These are phyloP conservation scores for Populus hybrid DNA, from an alignment of 441 rosid genomes.

Conservation along the genomic window DNA sequence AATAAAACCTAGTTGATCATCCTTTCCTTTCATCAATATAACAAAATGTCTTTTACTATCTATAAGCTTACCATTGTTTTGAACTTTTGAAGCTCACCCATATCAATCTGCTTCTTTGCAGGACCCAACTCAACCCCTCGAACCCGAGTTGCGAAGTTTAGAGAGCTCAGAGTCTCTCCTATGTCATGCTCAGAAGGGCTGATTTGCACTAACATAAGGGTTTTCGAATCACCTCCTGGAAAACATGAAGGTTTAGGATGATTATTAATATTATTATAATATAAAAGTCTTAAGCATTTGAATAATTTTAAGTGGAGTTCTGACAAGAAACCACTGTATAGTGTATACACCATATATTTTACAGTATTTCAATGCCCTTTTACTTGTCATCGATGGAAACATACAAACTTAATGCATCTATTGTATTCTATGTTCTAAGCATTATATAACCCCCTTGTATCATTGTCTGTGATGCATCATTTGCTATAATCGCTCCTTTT, in stretches of 20 bases:
- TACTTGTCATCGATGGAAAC: not conserved
- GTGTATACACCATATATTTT: not conserved
- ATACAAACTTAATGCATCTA: not conserved
- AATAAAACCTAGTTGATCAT: not conserved
- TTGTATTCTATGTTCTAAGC: not conserved
- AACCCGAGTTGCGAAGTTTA: conserved; percentile 78
- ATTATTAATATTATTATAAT: not conserved
- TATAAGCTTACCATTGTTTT: conserved; percentile 46
- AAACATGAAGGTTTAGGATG: not conserved
- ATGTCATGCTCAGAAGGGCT: conserved; percentile 69
- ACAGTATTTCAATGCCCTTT: not conserved
- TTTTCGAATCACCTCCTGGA: conserved; percentile 83
- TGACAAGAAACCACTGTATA: not conserved
- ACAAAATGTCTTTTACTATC: not conserved
- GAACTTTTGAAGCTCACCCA: conserved; percentile 60
- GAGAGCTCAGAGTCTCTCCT: conserved; percentile 70
- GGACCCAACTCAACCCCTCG: conserved; percentile 78
- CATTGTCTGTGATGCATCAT: not conserved
- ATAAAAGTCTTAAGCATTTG: not conserved
- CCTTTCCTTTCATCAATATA: not conserved
- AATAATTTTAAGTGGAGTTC: not conserved
- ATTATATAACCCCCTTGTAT: not conserved
- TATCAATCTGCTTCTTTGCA: conserved; percentile 65
- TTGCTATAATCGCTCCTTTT: not conserved
- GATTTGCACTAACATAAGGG: conserved; percentile 80